These are phyloP conservation scores for Neurospora sp. DNA, from an alignment of 495 filamentous ascomycete species.

Conservation along the genomic window DNA sequence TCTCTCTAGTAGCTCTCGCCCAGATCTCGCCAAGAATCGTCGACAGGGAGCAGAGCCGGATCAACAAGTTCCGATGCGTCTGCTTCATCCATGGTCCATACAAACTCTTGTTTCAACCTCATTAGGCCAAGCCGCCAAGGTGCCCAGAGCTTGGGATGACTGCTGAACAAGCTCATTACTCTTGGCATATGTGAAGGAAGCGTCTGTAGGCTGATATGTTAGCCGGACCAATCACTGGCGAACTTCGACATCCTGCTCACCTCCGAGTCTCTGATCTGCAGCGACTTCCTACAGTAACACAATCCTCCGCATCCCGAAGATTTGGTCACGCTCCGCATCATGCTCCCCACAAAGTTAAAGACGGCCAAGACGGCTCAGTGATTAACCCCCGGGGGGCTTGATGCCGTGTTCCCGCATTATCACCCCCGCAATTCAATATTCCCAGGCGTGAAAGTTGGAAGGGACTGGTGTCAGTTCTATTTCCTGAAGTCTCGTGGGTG, in stretches of 20 bases:
- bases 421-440: constrained; percentile 4
- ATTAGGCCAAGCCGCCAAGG: background rate
- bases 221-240: background rate
- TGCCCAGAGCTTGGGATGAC: background rate
- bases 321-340: background rate
- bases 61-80: background rate
- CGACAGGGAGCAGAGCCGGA: background rate
- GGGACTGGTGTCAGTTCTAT: background rate
- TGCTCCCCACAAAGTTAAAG: constrained; percentile 2
- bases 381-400: constrained; percentile 10
- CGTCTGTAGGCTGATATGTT: background rate
- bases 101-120: background rate
- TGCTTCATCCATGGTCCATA: background rate
- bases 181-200: background rate
- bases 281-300: background rate
- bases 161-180: background rate
- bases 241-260: background rate
- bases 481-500: background rate
- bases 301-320: background rate
- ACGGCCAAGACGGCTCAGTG: background rate
- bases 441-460: background rate
- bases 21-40: background rate
- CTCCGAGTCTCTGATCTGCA: background rate
- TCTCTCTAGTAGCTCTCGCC: background rate
- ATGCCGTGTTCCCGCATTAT: constrained; percentile 12